Evolutionary conservation across 2,329 filamentous ascomycete species (phyloP), one percentile per base, ranked within the genome.

Genomic region (Penicillium sp.): DNA sequence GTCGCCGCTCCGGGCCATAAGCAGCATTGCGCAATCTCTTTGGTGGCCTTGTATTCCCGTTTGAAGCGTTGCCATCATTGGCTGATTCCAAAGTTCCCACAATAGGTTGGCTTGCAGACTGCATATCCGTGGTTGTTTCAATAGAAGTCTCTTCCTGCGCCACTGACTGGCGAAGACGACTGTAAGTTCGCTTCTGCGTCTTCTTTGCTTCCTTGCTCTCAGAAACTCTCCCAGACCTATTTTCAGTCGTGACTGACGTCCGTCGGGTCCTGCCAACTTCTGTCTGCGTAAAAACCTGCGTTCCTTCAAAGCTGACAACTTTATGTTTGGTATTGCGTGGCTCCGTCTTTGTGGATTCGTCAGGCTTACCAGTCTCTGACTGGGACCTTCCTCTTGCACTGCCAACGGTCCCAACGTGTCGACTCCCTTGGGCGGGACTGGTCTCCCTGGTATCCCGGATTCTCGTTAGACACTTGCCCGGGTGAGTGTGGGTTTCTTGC

Each of bases 1-100:
- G 46, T 35, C 60, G 60, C 50, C 59, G 61, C 16, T 62, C 61
- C 22, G 59, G 58, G 25, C 57, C 59, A n/a, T 60, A 58, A 3
- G 55, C 57, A 19, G 31, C 35, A 10, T 51, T 54, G 18, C 56
- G 55, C 16, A 52, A 42, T 33, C 61, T 56, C 16, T 50, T 52
- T 28, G 36, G 40, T 8, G 55, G 41, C 27, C 45, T 52, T 34
- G 28, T 18, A 8, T 42, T 29, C 0, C 18, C n/a, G 4, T 18
- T 30, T 3, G 31, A 38, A 30, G 33, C 16, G 0, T 27, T 11
- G 0, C 33, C 27, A n/a, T n/a, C 18, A 6, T 35, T 11, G 10
- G 5, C 30, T 22, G 30, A 4, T 12, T 8, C 4, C 8, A 16
- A 18, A 0, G 12, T 27, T 30, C 9, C 30, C 7, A 10, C 22